A percentile compares a stretch with the other conserved stretches of the same genome.
phyloP scores from a whole-genome alignment of 2,329 filamentous ascomycete species.

The Colletotrichum lentis region DNA sequence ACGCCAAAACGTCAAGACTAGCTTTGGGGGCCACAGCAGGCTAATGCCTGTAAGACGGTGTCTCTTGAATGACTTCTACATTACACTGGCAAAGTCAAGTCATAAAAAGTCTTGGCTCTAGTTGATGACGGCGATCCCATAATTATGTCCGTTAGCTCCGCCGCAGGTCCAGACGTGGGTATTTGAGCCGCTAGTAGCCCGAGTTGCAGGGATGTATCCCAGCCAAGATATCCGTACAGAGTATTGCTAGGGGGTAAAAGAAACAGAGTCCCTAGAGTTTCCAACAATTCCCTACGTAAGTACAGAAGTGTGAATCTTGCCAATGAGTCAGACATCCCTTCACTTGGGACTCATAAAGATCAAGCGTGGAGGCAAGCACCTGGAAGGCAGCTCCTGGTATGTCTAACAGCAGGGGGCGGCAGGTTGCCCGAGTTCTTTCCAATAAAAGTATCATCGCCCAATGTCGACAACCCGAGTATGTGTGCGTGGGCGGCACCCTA shows the following conservation, averaged over 20 bases:
- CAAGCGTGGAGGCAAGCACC: neutral
- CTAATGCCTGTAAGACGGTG: too few relatives aligned
- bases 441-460: neutral
- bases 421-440: conserved; percentile 1
- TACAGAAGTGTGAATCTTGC: too few relatives aligned
- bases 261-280: neutral
- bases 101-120: neutral
- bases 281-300: too few relatives aligned
- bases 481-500: neutral
- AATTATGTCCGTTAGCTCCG: conserved; percentile 34
- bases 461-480: neutral
- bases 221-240: neutral
- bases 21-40: too few relatives aligned
- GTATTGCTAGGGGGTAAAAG: neutral
- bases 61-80: conserved; percentile 1
- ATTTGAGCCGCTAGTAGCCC: conserved; percentile 5
- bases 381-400: conserved; percentile 8
- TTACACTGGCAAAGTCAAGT: conserved; percentile 9
- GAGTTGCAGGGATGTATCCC: conserved; percentile 22
- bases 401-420: conserved; percentile 5
- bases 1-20: neutral
- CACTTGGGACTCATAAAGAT: too few relatives aligned
- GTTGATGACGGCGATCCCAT: neutral
- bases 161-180: conserved; percentile 21
- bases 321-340: too few relatives aligned